Evolutionary conservation across 768 basidiomycete species (phyloP), one percentile per base, ranked within the genome.

Genomic region (Floccularia luteovirens): DNA sequence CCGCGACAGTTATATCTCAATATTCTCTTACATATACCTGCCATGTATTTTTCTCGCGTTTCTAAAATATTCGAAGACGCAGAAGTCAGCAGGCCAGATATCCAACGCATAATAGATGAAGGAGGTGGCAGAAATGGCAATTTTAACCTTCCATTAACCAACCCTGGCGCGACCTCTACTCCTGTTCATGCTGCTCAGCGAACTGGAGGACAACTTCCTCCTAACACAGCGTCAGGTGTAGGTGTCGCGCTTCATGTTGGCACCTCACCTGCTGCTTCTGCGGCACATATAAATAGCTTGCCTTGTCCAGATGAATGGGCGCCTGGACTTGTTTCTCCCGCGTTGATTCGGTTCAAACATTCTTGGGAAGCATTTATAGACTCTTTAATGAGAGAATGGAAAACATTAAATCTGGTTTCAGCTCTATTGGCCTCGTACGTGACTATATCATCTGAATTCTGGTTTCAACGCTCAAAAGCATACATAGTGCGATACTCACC

Each of bases 11-110:
- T 69, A 4, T 70, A 70, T 43, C 61, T 70, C 31, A 59, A 67
- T 48, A 39, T 66, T 30, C 72, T 89, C 5, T 67, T 89, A 13
- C 72, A 78, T 28, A 28, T 28, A 8, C 88, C 87, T 1, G 73
- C 81, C 0, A 64, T 88, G 50, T 90, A 90, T 52, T 90, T 88
- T 57, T 74, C 79, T 2, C 78, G 87, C 2, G 87, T 90, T 17
- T 74, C 82, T 2, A 70, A 75, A 35, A 74, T 89, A 20, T 88
- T 87, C 46, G 74, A 82, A 48, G 83, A 86, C 42, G 85, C 86
- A 2, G 79, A 89, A 39, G 72, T 90, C 37, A 84, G 83, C 52
- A 70, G 69, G 44, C 82, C 79, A 6, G 87, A 90, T 51, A 73
- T 90, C 14, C 61, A 75, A 37, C 52, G 71, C 27, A 77, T 80